Evolutionary conservation across 441 rosid genomes (phyloP), one percentile per base, ranked within the genome.

Genomic region (Melastoma candidum): DNA sequence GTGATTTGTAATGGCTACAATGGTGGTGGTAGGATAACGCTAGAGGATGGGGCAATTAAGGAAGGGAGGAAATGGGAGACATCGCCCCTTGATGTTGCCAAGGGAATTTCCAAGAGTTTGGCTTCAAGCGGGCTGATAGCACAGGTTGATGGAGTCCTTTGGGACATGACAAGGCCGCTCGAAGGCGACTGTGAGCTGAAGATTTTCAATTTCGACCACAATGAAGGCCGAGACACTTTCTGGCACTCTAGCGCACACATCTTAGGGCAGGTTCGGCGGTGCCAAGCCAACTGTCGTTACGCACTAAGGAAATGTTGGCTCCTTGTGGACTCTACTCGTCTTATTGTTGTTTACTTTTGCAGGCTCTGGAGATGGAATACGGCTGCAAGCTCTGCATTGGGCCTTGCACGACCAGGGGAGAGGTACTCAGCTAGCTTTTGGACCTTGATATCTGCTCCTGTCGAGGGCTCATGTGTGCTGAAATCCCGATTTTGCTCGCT

Each of bases 181-280:
- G 97, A 94, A 69, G 75, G 72, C 41, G 90, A 85, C 46, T 90
- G 94, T 51, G 79, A 87, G 60, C 83, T 94, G 41, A 71, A 85
- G 74, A 56, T 94, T 22, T 82, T 78, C 71, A 77, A 72, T 17
- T 94, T 87, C 47, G 96, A 90, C 17, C 70, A 63, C 1, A 95
- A 89, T 9, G 87, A 84, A 70, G 97, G 99, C 3, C 85, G 97
- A 1, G 96, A 94, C 62, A 85, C 99, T 46, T 88, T 90, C 46
- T 94, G 97, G 96, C 99, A 94, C 70, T 94, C 99, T 11, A 94
- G 99, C 52, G 96, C 97, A 13, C 97, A 94, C 73, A 85, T 94
- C 69, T 95, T 94, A 57, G 99, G 99, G 53, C 92, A 94, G 94
- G 99, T 90, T 57, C 12, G 32, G 9, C 12, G 44, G 56, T 17